These are phyloP conservation scores for Leccinum solheimii DNA, from an alignment of 1,284 basidiomycete species.

Conservation along the genomic window DNA sequence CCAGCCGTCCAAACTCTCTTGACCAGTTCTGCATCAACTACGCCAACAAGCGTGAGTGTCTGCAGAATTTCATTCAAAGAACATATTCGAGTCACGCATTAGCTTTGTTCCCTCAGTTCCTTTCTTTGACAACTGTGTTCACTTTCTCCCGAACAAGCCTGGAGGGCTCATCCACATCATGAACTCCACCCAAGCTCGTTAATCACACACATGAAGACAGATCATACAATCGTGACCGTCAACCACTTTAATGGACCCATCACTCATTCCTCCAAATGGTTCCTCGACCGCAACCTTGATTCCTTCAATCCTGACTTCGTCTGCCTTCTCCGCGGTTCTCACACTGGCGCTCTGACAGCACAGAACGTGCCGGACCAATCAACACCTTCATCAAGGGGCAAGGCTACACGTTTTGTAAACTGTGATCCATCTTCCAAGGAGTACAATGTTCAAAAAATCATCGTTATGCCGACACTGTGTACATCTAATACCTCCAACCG, in stretches of 20 bases:
- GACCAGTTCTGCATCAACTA: conserved; percentile 98
- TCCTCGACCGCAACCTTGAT: conserved; percentile 89
- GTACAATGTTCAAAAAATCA: neutral
- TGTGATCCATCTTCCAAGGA: neutral
- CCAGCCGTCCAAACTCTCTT: conserved; percentile 83
- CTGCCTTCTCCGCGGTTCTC: conserved; percentile 35
- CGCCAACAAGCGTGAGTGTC: conserved; percentile 73
- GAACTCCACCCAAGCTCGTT: conserved; percentile 88
- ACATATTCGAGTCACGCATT: conserved; percentile 76
- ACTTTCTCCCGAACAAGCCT: conserved; percentile 83
- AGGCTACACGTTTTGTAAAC: neutral
- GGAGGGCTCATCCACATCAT: conserved; percentile 96
- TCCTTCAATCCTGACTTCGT: conserved; percentile 92
- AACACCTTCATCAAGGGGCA: conserved; percentile 73
- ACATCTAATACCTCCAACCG: neutral
- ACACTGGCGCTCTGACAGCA: conserved; percentile 36
- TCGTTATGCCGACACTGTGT: neutral
- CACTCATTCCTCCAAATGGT: conserved; percentile 87
- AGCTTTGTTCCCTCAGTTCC: conserved; percentile 70
- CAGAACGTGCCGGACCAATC: conserved; percentile 69
- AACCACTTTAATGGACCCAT: conserved; percentile 92
- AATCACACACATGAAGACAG: conserved; percentile 83
- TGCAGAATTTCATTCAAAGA: conserved; percentile 80
- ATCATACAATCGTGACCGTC: conserved; percentile 91
- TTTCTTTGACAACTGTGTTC: conserved; percentile 52